Base-by-base conservation (phyloP, 208 protist genomes). In the Leishmania guyanensis region DNA sequence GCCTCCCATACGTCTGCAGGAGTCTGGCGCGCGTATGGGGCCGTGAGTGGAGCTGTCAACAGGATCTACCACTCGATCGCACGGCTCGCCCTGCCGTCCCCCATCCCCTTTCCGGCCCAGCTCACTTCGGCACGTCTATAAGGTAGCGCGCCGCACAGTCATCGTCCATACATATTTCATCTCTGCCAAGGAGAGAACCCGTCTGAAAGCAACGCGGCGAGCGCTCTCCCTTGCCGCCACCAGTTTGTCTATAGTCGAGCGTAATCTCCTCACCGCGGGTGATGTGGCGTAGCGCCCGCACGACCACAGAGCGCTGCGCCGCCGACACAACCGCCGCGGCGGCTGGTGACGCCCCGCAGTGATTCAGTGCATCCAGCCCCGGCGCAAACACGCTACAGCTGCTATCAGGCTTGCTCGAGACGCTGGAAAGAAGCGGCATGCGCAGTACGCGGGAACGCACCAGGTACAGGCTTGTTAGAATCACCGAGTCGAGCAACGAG, bases 391-490 rank as follows among this genome's bases (percentile, higher is more conserved):
- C 84, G 17, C 64, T 36, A 74, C 89, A 75, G 29, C 20, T 36
- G 20, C n/a, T 29, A 29, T 81, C 36, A 9, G 10, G 26, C n/a
- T 68, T 43, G 9, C 10, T 14, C 9, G n/a, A 33, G 12, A 33
- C 20, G 10, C 22, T 56, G 48, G 64, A 70, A 8, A 98, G 74
- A 46, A 93, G 73, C 1, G 86, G 87, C 29, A 97, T 69, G 5
- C 68, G 80, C 68, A 98, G 68, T 43, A 93, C 81, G 5, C 95
- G 89, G 29, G 92, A 73, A 1, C 93, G 90, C 62, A 95, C 79
- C 48, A 95, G 83, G 79, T 98, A 98, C 20, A 96, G 78, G 20
- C 88, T 84, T 0, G 86, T 83, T 9, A 96, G 81, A 5, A 98
- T 69, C 3, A 91, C 76, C 2, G 75, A 72, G 69, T 97, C 92